A percentile compares a stretch with the other conserved stretches of the same genome.
phyloP scores from a whole-genome alignment of 1,284 basidiomycete species.

The Porodaedalea pini region DNA sequence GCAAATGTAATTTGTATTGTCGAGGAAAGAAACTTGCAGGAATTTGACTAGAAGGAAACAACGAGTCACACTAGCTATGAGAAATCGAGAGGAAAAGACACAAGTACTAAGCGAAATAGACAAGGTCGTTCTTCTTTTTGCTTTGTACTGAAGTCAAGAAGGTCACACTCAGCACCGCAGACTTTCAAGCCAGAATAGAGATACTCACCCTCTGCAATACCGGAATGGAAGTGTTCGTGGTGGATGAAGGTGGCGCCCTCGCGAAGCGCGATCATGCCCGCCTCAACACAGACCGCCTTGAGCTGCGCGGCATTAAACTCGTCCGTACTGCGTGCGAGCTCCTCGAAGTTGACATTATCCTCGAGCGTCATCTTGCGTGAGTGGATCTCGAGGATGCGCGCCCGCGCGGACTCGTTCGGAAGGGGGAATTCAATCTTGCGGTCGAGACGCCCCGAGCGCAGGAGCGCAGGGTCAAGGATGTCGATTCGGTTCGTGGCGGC shows the following conservation, averaged over 20 bases:
- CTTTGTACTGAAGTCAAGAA: slow-evolving; percentile 65
- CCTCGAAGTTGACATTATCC: slow-evolving; percentile 73
- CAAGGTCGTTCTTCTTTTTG: slow-evolving; percentile 94
- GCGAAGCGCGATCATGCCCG: slow-evolving; percentile 96
- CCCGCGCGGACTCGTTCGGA: slow-evolving; percentile 71
- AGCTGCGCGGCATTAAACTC: slow-evolving; percentile 76
- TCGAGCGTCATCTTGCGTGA: slow-evolving; percentile 91
- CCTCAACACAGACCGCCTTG: slow-evolving; percentile 95
- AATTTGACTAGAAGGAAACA: background rate
- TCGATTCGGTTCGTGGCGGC: slow-evolving; percentile 99
- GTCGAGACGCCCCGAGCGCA: slow-evolving; percentile 74
- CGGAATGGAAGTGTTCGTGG: slow-evolving; percentile 92
- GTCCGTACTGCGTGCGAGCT: slow-evolving; percentile 71
- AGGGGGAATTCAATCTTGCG: slow-evolving; percentile 82
- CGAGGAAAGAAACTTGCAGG: no score
- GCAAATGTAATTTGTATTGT: background rate
- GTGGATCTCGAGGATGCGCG: slow-evolving; percentile 75
- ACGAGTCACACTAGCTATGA: no score
- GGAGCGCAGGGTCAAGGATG: slow-evolving; percentile 82
- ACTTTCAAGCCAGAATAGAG: background rate
- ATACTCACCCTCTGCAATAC: slow-evolving; percentile 81
- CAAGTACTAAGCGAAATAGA: slow-evolving; percentile 75
- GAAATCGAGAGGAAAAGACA: background rate
- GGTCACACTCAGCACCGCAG: background rate
- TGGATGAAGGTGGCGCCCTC: slow-evolving; percentile 89